These are phyloP conservation scores for Alternaria consortialis DNA, from an alignment of 2,329 filamentous ascomycete genomes.

Conservation along the genomic window DNA sequence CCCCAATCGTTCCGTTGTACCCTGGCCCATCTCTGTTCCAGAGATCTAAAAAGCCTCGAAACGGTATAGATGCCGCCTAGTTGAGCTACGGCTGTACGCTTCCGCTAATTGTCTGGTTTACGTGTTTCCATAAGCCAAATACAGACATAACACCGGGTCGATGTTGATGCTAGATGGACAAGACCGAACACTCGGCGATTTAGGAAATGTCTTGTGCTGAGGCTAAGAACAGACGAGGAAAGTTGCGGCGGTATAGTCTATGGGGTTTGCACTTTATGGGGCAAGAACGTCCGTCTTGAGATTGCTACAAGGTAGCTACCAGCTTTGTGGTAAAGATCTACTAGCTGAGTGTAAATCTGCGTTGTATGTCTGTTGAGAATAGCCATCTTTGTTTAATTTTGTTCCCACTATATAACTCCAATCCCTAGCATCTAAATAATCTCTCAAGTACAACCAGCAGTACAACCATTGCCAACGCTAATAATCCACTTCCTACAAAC, in stretches of 20 bases:
- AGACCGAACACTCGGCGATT: not conserved
- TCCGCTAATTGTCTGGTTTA: not conserved
- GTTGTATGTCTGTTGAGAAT: not conserved
- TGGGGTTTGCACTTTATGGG: conserved; percentile 3
- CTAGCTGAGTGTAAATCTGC: not conserved
- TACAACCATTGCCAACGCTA: not conserved
- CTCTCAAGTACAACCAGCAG: not conserved
- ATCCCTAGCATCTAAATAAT: not conserved
- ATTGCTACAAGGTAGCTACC: not conserved
- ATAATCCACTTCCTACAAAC: not conserved
- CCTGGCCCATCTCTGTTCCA: not conserved
- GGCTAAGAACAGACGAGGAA: not conserved
- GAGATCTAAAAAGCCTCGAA: conserved; percentile 3
- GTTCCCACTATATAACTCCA: not conserved
- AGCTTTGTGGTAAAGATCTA: not conserved
- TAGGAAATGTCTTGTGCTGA: not conserved
- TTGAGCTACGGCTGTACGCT: conserved; percentile 1
- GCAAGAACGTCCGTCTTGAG: not conserved
- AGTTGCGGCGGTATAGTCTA: not conserved
- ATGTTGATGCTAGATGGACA: not conserved
- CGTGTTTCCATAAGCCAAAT: not conserved
- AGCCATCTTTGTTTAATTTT: not conserved
- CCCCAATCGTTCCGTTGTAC: conserved; percentile 9
- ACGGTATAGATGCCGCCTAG: not conserved
- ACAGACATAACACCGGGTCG: conserved; percentile 5